These are phyloP conservation scores for Coniella vitis DNA, from an alignment of 2,329 filamentous ascomycete species.

Conservation along the genomic window DNA sequence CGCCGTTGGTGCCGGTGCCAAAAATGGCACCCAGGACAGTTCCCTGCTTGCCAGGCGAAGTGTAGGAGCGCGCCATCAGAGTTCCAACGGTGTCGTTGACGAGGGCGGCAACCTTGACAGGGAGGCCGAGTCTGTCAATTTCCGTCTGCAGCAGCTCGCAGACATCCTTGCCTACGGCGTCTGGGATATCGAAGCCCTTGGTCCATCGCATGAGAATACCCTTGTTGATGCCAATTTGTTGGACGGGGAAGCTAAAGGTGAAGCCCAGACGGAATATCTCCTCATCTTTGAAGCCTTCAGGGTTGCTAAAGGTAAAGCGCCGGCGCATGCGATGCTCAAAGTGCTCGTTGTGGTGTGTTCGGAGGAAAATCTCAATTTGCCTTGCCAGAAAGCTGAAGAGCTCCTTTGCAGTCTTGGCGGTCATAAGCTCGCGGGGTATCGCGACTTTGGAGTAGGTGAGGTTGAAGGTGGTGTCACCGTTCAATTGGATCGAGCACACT, in stretches of 20 bases:
- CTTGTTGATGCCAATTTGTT: conserved; percentile 92
- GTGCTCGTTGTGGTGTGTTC: conserved; percentile 80
- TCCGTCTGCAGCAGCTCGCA: conserved; percentile 83
- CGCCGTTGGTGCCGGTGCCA: conserved; percentile 93
- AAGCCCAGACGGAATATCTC: conserved; percentile 93
- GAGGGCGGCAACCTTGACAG: conserved; percentile 88
- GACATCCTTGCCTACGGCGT: conserved; percentile 89
- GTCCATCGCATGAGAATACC: conserved; percentile 94
- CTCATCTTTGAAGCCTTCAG: conserved; percentile 58
- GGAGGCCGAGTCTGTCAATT: conserved; percentile 78
- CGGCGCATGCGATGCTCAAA: conserved; percentile 66
- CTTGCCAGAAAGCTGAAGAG: conserved; percentile 89
- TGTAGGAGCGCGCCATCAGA: conserved; percentile 95
- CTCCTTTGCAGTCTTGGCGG: conserved; percentile 75
- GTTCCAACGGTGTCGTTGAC: conserved; percentile 98
- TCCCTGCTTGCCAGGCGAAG: conserved; percentile 76
- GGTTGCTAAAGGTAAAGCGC: conserved; percentile 52
- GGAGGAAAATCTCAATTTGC: conserved; percentile 84
- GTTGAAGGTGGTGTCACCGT: conserved; percentile 92
- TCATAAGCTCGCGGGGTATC: conserved; percentile 86
- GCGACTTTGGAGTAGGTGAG: conserved; percentile 88
- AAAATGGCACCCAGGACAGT: conserved; percentile 96
- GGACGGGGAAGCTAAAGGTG: conserved; percentile 95
- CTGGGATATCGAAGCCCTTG: conserved; percentile 96
- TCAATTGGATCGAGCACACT: conserved; percentile 89